These are phyloP conservation scores for Gilbertella persicaria DNA, from an alignment of 371 early-diverging fungal species.

Conservation along the genomic window DNA sequence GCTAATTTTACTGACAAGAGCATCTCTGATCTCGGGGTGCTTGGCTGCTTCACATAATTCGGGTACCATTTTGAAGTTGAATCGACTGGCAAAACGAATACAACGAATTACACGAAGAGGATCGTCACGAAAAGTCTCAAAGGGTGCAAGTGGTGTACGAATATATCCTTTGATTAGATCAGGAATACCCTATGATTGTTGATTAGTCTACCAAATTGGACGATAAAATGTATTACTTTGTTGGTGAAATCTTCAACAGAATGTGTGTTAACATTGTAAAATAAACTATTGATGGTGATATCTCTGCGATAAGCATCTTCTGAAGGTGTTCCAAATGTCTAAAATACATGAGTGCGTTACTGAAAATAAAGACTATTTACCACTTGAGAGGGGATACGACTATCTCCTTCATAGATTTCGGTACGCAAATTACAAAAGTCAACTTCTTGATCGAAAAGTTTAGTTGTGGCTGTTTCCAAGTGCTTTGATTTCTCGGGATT, in stretches of 20 bases:
- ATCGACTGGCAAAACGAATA: slow-evolving; percentile 94
- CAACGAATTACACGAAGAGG: slow-evolving; percentile 97
- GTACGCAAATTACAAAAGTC: slow-evolving; percentile 98
- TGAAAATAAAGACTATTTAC: slow-evolving; percentile 36
- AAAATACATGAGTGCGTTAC: not conserved
- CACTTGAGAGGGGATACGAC: slow-evolving; percentile 81
- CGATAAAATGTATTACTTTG: slow-evolving; percentile 33
- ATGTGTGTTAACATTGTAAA: slow-evolving; percentile 93
- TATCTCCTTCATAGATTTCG: slow-evolving; percentile 87
- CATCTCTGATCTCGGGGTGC: slow-evolving; percentile 60
- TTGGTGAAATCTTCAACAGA: slow-evolving; percentile 94
- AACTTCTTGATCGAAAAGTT: slow-evolving; percentile 76
- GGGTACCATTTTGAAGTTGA: slow-evolving; percentile 78
- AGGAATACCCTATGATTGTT: slow-evolving; percentile 59
- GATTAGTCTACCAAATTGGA: too few species aligned
- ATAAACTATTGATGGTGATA: slow-evolving; percentile 98
- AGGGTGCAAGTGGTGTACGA: slow-evolving; percentile 94
- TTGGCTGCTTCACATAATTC: slow-evolving; percentile 70
- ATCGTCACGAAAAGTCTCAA: slow-evolving; percentile 95
- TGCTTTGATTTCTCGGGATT: slow-evolving; percentile 99
- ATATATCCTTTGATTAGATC: slow-evolving; percentile 77
- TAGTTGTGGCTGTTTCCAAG: slow-evolving; percentile 96
- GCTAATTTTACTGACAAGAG: slow-evolving; percentile 87
- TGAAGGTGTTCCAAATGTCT: slow-evolving; percentile 92
- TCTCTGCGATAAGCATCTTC: slow-evolving; percentile 98